Conservation (phyloP, 345 rosid genomes). For the Draba incana region DNA sequence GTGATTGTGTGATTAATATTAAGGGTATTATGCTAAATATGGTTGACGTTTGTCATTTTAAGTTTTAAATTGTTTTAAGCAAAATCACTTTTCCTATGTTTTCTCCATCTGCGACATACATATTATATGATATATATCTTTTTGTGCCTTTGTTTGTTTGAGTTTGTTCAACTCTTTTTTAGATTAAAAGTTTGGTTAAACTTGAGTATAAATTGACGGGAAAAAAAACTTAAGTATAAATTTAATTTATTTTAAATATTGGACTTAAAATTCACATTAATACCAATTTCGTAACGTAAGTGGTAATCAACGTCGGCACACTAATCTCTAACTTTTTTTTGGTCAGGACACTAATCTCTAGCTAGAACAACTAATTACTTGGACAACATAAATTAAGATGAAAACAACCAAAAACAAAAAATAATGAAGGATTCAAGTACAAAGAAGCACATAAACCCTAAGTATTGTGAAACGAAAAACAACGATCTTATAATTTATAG, state of each 20-base stretch:
- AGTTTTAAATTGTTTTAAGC: background rate
- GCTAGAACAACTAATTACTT: constrained; percentile 8
- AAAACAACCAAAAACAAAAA: background rate
- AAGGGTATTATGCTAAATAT: constrained; percentile 26
- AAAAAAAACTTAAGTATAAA: background rate
- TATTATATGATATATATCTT: constrained; percentile 28
- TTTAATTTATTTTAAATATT: background rate
- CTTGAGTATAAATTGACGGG: background rate
- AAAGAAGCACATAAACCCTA: constrained; percentile 24
- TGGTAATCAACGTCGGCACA: constrained; percentile 5
- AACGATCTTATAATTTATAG: background rate
- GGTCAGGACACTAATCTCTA: constrained; percentile 6
- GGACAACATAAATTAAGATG: constrained; percentile 17
- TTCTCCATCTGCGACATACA: constrained; percentile 29
- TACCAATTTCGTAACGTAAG: constrained; percentile 31
- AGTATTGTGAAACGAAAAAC: constrained; percentile 21
- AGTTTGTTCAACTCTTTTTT: constrained; percentile 39
- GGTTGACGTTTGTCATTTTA: constrained; percentile 18
- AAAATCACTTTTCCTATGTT: constrained; percentile 27
- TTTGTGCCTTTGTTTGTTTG: constrained; percentile 38
- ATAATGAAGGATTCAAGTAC: background rate
- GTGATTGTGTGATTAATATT: constrained; percentile 16
- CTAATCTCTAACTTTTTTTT: background rate
- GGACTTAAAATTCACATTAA: background rate
- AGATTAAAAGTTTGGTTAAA: constrained; percentile 27